A percentile compares a stretch with the other conserved stretches of the same genome.
Evolutionary conservation across 352 stramenopile species (phyloP).

Genomic region (Pythium dissimile): DNA sequence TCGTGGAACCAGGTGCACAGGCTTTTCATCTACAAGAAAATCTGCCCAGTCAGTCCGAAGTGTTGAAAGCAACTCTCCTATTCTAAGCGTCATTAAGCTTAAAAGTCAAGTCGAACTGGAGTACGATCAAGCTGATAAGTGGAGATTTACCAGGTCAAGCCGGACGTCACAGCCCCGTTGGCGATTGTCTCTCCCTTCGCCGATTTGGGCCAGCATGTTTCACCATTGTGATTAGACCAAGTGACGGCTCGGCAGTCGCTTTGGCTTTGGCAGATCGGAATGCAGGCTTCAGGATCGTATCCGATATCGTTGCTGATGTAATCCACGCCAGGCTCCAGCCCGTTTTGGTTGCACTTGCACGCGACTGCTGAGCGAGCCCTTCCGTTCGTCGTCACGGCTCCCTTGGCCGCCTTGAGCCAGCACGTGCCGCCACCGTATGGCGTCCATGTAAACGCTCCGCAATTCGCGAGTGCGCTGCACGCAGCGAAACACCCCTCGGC

Average conservation of each 20-base stretch:
- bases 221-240: slow-evolving; percentile 21
- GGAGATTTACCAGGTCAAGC: neutral
- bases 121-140: no score
- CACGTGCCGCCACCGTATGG: neutral
- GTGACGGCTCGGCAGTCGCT: slow-evolving; percentile 11
- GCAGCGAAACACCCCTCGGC: neutral
- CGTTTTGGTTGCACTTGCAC: neutral
- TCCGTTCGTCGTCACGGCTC: neutral
- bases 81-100: neutral
- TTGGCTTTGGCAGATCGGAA: neutral
- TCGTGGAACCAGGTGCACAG: slow-evolving; percentile 42
- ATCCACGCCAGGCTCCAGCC: neutral
- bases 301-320: slow-evolving; percentile 14
- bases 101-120: no score
- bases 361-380: neutral
- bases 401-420: neutral
- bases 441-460: neutral
- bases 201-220: slow-evolving; percentile 21
- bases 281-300: slow-evolving; percentile 1
- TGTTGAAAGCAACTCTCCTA: no score
- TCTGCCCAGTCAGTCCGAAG: no score
- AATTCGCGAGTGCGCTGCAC: neutral
- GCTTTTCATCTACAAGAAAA: slow-evolving; percentile 37
- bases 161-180: neutral
- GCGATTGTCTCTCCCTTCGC: neutral